phyloP scores from a whole-genome alignment of 177 flowering plant genomes.

The Telopea speciosissima region DNA sequence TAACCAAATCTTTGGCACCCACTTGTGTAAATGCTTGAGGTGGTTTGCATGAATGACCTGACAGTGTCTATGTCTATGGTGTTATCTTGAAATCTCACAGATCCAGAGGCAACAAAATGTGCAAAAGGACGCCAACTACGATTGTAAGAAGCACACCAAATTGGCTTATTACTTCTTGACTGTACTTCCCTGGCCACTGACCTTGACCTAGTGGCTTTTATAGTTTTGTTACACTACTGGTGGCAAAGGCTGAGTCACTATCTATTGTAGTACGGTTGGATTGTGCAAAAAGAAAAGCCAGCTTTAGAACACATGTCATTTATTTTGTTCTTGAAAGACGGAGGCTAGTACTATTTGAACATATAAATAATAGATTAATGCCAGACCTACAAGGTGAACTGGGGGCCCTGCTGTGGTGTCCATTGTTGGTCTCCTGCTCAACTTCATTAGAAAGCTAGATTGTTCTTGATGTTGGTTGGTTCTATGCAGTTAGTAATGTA shows the following conservation, averaged over 20 bases:
- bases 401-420: not conserved
- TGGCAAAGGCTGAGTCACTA: not conserved
- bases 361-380: not conserved
- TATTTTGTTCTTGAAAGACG: not conserved
- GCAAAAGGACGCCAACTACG: conserved; percentile 83
- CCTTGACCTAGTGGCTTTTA: too few species aligned
- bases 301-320: not conserved
- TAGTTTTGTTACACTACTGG: too few species aligned
- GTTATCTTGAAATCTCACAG: conserved; percentile 32
- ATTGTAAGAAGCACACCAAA: conserved; percentile 50
- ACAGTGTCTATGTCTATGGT: not conserved
- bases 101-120: conserved; percentile 61
- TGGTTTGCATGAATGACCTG: conserved; percentile 4
- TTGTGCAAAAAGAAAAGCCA: not conserved
- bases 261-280: not conserved
- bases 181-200: too few species aligned
- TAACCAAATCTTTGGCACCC: not conserved
- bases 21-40: not conserved
- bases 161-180: too few species aligned
- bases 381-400: not conserved
- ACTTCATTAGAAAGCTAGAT: not conserved
- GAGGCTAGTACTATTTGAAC: not conserved
- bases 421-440: not conserved
- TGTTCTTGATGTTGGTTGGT: not conserved
- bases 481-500: not conserved